These are phyloP conservation scores for Colletotrichum sp. DNA, from an alignment of 2,329 filamentous ascomycete species.

Conservation along the genomic window DNA sequence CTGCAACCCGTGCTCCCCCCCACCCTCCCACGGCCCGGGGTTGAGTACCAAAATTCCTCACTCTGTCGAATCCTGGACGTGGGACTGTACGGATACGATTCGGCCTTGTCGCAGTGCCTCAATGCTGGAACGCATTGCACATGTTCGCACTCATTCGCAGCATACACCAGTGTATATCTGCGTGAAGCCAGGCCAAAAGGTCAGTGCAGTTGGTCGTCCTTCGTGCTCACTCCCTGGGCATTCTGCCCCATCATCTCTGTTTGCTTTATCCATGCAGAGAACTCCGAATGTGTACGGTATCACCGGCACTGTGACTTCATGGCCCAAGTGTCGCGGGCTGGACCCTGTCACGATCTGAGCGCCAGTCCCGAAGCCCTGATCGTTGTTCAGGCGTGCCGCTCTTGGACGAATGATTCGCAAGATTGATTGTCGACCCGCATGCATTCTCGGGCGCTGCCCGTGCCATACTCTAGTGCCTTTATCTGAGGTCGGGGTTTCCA, in stretches of 20 bases:
- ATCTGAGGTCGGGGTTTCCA: not conserved
- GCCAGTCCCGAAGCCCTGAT: constrained; percentile 9
- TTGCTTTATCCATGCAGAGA: not conserved
- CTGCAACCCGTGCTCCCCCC: not conserved
- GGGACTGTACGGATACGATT: not conserved
- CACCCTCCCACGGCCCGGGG: not conserved
- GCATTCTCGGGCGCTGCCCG: not conserved
- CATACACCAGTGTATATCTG: not conserved
- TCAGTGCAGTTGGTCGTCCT: not conserved
- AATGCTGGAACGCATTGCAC: not conserved
- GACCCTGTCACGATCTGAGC: constrained; percentile 4
- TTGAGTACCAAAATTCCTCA: not conserved
- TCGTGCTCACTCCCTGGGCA: not conserved
- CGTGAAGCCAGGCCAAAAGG: not conserved
- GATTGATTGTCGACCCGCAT: not conserved
- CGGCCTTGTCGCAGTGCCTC: not conserved
- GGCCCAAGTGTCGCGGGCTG: not conserved
- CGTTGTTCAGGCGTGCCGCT: not conserved
- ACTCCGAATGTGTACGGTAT: not conserved
- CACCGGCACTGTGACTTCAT: not conserved
- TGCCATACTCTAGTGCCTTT: not conserved
- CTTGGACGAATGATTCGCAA: not conserved
- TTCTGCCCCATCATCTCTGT: not conserved
- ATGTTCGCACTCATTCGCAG: not conserved
- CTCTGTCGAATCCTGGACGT: not conserved